These are phyloP conservation scores for Phialemonium atrogriseum DNA, from an alignment of 2,329 filamentous ascomycete genomes.

Conservation along the genomic window DNA sequence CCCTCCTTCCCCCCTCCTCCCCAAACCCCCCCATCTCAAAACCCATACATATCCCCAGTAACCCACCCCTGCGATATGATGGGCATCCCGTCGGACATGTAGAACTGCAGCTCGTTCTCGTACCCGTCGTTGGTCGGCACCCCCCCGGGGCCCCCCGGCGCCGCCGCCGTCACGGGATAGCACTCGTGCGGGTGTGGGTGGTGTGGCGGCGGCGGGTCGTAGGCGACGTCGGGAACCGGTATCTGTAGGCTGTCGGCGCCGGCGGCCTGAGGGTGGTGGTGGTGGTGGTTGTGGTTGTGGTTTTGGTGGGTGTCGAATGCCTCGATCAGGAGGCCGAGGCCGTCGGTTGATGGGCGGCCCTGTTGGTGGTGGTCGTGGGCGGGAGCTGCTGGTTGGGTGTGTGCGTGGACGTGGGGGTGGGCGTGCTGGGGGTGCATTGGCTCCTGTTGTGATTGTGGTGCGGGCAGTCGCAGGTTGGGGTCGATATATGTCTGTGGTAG, in stretches of 20 bases:
- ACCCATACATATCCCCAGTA: conserved; percentile 15
- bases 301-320: conserved; percentile 26
- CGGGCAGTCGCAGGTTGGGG: conserved; percentile 11
- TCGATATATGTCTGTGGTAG: conserved; percentile 15
- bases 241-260: too few relatives aligned
- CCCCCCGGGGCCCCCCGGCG: too few relatives aligned
- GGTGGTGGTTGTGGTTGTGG: conserved; percentile 10
- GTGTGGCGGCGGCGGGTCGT: conserved; percentile 10
- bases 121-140: conserved; percentile 20
- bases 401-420: too few relatives aligned
- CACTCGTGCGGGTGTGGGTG: conserved; percentile 11
- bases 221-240: too few relatives aligned
- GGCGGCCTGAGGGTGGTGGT: conserved; percentile 4
- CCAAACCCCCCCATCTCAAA: too few relatives aligned
- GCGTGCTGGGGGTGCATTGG: conserved; percentile 12
- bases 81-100: conserved; percentile 16
- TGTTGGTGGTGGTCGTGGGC: background rate
- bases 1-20: too few relatives aligned
- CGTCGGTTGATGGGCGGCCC: conserved; percentile 19
- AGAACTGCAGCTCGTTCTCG: conserved; percentile 20
- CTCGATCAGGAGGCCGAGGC: conserved; percentile 32
- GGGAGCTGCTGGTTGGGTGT: conserved; percentile 3
- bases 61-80: conserved; percentile 17
- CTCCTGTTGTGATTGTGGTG: conserved; percentile 12
- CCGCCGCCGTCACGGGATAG: conserved; percentile 12